Evolutionary conservation across 495 filamentous ascomycete genomes (phyloP).

Genomic region (Bacidia gigantensis): DNA sequence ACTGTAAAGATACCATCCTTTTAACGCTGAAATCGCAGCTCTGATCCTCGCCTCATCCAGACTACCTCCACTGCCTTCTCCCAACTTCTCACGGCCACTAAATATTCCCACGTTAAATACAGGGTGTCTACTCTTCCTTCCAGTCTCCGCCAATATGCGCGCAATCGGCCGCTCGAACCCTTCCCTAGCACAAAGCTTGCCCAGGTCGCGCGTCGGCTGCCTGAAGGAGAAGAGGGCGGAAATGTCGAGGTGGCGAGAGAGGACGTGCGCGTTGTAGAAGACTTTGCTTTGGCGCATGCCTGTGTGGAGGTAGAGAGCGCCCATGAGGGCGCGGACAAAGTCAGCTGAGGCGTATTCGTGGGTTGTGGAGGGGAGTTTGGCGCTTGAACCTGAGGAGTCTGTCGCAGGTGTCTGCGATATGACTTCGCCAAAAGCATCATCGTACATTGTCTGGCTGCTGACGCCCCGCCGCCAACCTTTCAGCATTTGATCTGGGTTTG

Average conservation of each 20-base stretch:
- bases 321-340: slow-evolving; percentile 69
- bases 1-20: slow-evolving; percentile 91
- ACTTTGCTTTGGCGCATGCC: slow-evolving; percentile 54
- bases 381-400: slow-evolving; percentile 6
- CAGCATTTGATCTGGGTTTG: slow-evolving; percentile 7
- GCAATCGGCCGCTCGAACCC: slow-evolving; percentile 81
- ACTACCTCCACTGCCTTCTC: slow-evolving; percentile 65
- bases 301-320: slow-evolving; percentile 69
- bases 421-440: slow-evolving; percentile 65
- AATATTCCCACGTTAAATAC: slow-evolving; percentile 94
- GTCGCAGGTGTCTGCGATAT: slow-evolving; percentile 19
- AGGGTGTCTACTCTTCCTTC: slow-evolving; percentile 62
- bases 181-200: slow-evolving; percentile 68
- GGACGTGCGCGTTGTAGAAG: slow-evolving; percentile 72
- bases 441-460: slow-evolving; percentile 56
- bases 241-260: slow-evolving; percentile 66
- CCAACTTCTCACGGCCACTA: slow-evolving; percentile 74
- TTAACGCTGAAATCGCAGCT: slow-evolving; percentile 71
- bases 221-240: slow-evolving; percentile 67
- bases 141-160: slow-evolving; percentile 75
- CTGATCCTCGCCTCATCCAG: slow-evolving; percentile 62
- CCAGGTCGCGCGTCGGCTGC: slow-evolving; percentile 67
- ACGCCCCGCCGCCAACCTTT: slow-evolving; percentile 55
- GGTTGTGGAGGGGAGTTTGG: slow-evolving; percentile 24
- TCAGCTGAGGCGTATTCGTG: slow-evolving; percentile 40